Evolutionary conservation across 768 basidiomycete genomes (phyloP), one percentile per base, ranked within the genome.

Genomic region (Hypsizygus marmoreus): DNA sequence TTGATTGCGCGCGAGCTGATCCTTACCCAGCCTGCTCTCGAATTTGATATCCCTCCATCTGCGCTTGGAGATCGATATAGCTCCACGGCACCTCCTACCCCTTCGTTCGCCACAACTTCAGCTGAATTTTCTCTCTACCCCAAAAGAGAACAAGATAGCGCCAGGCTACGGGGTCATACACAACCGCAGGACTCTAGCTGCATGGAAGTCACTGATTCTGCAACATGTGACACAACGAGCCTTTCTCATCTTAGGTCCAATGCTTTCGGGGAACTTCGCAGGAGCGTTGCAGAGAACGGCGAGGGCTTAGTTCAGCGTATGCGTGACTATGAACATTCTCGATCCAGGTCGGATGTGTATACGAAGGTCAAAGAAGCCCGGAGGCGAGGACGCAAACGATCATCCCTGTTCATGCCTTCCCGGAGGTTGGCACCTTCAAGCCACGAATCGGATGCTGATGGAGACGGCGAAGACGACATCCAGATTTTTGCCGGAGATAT

Each of bases 281-380:
- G 74, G 56, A 85, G 78, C 50, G 72, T 88, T 16, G 71, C 72
- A 22, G 79, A 86, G 53, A 80, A 71, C 51, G 84, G 82, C 14
- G 85, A 88, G 54, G 79, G 81, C 6, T 73, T 88, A 37, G 75
- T 89, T 10, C 76, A 72, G 45, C 81, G 82, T 40, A 88, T 89
- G 86, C 82, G 82, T 44, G 81, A 86, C 52, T 84, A 81, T 58
- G 86, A 88, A 61, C 65, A 71, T 38, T 70, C 72, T 19, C 71
- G 80, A 44, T 75, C 75, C 28, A 66, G 67, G 47, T 66, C 68
- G 25, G 66, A 61, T 40, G 59, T 65, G 11, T 64, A 67, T 45
- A 62, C 62, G 26, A 71, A 70, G 32, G 62, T 68, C 43, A 72
- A 70, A 40, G 69, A 70, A 16, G 47, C 64, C 19, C 69, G 71